A percentile compares a stretch with the other conserved stretches of the same genome.
These are phyloP conservation scores for Lathyrus tuberosus DNA, from an alignment of 306 rosid species.

Conservation along the genomic window DNA sequence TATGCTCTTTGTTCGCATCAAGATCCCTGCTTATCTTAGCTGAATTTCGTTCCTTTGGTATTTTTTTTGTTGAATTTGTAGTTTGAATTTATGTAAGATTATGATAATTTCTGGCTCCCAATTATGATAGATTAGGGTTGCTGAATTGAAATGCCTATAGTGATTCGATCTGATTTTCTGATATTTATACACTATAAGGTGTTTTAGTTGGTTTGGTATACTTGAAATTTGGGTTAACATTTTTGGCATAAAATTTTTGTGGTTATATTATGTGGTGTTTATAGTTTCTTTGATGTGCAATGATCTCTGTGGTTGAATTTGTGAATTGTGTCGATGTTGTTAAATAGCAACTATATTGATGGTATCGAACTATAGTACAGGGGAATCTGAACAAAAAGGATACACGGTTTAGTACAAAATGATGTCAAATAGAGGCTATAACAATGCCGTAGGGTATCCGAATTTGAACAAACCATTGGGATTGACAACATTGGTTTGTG, in stretches of 20 bases:
- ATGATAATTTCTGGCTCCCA: constrained; percentile 17
- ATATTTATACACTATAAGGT: neutral
- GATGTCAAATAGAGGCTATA: neutral
- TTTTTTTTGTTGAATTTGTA: neutral
- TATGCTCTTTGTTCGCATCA: constrained; percentile 93
- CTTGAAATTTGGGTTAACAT: constrained; percentile 16
- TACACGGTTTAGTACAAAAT: neutral
- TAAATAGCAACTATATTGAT: neutral
- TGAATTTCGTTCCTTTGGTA: constrained; percentile 26
- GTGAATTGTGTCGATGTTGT: neutral
- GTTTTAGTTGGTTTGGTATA: constrained; percentile 12
- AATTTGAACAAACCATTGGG: neutral
- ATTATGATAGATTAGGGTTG: constrained; percentile 12
- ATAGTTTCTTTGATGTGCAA: constrained; percentile 22
- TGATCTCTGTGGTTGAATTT: neutral
- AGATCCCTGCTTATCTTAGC: constrained; percentile 89
- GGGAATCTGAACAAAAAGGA: neutral
- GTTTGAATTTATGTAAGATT: constrained; percentile 3
- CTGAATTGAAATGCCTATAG: constrained; percentile 18
- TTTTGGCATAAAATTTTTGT: neutral
- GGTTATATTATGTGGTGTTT: neutral
- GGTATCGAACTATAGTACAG: neutral
- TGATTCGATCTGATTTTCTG: constrained; percentile 24
- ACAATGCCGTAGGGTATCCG: neutral
- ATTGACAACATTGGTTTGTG: neutral